Evolutionary conservation across 1,284 basidiomycete genomes (phyloP), one percentile per base, ranked within the genome.

Genomic region (Pterulicium gracile): DNA sequence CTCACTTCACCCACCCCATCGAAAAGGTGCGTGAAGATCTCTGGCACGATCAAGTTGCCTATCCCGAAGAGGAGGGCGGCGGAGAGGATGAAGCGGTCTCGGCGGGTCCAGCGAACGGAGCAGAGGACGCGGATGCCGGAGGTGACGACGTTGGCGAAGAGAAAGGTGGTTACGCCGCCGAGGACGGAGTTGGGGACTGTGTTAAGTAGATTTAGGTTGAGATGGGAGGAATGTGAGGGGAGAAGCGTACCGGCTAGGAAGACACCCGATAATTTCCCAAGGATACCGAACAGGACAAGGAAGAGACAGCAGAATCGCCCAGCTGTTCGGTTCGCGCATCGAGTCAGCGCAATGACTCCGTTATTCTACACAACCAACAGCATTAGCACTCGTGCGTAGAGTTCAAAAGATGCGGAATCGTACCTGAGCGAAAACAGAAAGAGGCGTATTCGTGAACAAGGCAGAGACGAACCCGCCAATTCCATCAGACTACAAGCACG

Each of bases 151-250:
- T 67, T 75, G 0, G 79, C 77, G 49, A 82, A 82, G 43, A 87
- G 67, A 65, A 86, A 88, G 2, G 86, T 88, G 12, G 85, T 90
- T 2, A 89, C 83, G 3, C 88, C 88, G 2, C 90, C 89, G 0
- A 93, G 72, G 5, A 92, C 85, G 0, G 87, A 67, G 53, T 86
- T 82, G 0, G 89, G 89, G 49, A 89, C 68, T 77, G 39, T 7
- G 15, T 1, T 18, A 15, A 35, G 17, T 27, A 22, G 3, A 22
- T 20, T 43, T 42, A 44, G 21, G 24, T 2, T 3, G 32, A 27
- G 34, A 24, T 23, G 15, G 4, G 21, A 27, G 4, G 13, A 4
- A 27, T 10, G 23, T 34, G 22, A 5, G 13, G 35, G 14, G 27
- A n/a, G 27, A 32, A n/a, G n/a, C 27, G 27, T 32, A 32, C 27